Evolutionary conservation across 164 flowering plant species (phyloP).

Genomic region (Liriodendron chinense): DNA sequence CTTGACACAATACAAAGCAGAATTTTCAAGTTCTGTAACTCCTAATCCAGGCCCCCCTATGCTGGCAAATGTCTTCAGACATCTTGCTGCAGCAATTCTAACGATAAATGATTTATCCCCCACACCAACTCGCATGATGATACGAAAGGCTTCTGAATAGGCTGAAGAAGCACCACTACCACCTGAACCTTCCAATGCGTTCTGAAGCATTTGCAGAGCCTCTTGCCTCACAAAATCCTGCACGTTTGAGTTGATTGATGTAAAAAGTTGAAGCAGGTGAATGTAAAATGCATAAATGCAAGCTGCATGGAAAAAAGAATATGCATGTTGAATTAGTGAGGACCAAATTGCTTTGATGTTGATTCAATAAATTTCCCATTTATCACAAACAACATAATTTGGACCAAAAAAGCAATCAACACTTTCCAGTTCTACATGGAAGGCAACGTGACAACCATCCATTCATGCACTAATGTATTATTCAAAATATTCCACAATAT

Average conservation of each 20-base stretch:
- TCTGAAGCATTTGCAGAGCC: conserved; percentile 85
- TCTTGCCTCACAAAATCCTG: conserved; percentile 97
- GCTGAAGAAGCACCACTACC: conserved; percentile 78
- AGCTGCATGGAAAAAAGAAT: neutral
- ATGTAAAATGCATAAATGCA: neutral
- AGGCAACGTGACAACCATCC: too few species aligned
- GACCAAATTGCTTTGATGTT: too few species aligned
- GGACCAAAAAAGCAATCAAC: too few species aligned
- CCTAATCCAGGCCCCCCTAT: conserved; percentile 96
- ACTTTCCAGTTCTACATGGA: too few species aligned
- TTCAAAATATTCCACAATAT: too few species aligned
- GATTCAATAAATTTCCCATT: too few species aligned
- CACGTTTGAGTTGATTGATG: conserved; percentile 2
- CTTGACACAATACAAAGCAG: conserved; percentile 82
- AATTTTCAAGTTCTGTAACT: conserved; percentile 71
- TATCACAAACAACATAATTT: too few species aligned
- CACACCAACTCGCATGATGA: conserved; percentile 63
- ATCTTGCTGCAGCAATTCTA: conserved; percentile 92
- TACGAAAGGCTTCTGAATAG: conserved; percentile 82
- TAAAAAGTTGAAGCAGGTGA: neutral
- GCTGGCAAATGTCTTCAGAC: conserved; percentile 84
- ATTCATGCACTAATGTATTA: too few species aligned
- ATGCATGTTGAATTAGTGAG: too few species aligned
- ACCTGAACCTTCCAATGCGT: conserved; percentile 92
- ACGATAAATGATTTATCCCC: conserved; percentile 83